These are phyloP conservation scores for Erucastrum elatum DNA, from an alignment of 345 rosid species.

Conservation along the genomic window DNA sequence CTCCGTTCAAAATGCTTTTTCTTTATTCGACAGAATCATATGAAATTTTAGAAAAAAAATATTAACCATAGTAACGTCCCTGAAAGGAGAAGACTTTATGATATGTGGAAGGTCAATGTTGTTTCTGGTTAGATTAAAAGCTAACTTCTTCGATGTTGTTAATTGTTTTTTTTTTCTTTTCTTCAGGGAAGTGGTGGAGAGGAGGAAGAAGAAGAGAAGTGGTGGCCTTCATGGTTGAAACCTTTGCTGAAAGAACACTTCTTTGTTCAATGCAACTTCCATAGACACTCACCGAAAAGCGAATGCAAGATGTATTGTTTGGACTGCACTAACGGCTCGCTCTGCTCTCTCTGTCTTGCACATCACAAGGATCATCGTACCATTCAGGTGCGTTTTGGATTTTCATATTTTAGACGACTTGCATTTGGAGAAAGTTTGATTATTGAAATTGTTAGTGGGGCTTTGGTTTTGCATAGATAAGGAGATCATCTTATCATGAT, in stretches of 20 bases:
- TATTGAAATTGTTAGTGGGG: background rate
- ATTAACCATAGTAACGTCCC: background rate
- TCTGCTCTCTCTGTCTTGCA: slow-evolving; percentile 71
- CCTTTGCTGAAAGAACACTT: slow-evolving; percentile 65
- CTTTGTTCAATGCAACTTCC: slow-evolving; percentile 81
- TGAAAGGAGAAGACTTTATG: slow-evolving; percentile 13
- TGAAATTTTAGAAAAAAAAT: background rate
- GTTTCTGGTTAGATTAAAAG: background rate
- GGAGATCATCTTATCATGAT: slow-evolving; percentile 96
- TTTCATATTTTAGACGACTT: background rate
- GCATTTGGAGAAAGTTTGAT: background rate
- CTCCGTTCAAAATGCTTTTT: slow-evolving; percentile 21
- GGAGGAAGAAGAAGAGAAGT: slow-evolving; percentile 57
- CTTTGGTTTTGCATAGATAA: slow-evolving; percentile 50
- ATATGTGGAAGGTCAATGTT: slow-evolving; percentile 18
- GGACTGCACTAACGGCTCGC: slow-evolving; percentile 74
- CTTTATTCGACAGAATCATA: slow-evolving; percentile 21
- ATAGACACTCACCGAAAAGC: slow-evolving; percentile 75
- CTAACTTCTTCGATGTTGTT: background rate
- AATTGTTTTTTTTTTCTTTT: background rate
- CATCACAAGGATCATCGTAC: slow-evolving; percentile 71
- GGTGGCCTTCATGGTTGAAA: slow-evolving; percentile 84
- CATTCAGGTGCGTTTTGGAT: slow-evolving; percentile 62
- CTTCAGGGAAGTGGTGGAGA: slow-evolving; percentile 52
- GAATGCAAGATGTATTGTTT: slow-evolving; percentile 98